Base-by-base conservation (phyloP, 75 land plant genomes). In the Selaginella moellendorffii region DNA sequence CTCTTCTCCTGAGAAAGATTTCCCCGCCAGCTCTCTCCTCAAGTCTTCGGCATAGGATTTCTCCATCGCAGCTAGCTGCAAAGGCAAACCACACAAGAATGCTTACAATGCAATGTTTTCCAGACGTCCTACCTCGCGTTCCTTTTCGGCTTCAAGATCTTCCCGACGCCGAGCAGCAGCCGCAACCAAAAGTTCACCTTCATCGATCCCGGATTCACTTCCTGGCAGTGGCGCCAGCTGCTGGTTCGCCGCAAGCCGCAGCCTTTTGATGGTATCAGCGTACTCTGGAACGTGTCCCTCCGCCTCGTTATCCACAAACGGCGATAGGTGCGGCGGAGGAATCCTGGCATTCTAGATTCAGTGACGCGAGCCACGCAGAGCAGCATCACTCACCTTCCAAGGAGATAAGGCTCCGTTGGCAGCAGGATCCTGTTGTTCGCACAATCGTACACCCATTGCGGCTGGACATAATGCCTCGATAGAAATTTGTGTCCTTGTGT, bases 201-300 rank as follows among this genome's bases (percentile, higher is more conserved):
- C 76, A 52, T 64, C 71, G 2, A 78, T 85, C 29, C 76, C 76
- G 36, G 58, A 68, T 5, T 80, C 88, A n/a, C 64, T 65, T 25
- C 85, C 96, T 19, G 91, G 87, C 66, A 90, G 29, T 20, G 92
- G 92, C 19, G 83, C 71, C 21, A 90, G 52, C 61, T 83, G 72
- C 30, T 80, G 74, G n/a, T 66, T 77, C 17, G 85, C 83, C 25
- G 96, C 97, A 52, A 72, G 75, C 74, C 86, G 83, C 64, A 93
- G 61, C 28, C 79, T 68, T 72, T 86, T 85, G 31, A 95, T 81
- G 12, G 80, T 80, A 31, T 86, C 80, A 0, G 91, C 99, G 77
- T 95, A 93, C 70, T 95, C 99, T 24, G 99, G 99, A 64, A 86
- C 36, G 68, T 95, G 83, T 9, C 97, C 99, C 71, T 95, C 99